A percentile compares a stretch with the other conserved stretches of the same genome.
Evolutionary conservation across 257 asterid genomes (phyloP).

Genomic region (Perilla frutescens): DNA sequence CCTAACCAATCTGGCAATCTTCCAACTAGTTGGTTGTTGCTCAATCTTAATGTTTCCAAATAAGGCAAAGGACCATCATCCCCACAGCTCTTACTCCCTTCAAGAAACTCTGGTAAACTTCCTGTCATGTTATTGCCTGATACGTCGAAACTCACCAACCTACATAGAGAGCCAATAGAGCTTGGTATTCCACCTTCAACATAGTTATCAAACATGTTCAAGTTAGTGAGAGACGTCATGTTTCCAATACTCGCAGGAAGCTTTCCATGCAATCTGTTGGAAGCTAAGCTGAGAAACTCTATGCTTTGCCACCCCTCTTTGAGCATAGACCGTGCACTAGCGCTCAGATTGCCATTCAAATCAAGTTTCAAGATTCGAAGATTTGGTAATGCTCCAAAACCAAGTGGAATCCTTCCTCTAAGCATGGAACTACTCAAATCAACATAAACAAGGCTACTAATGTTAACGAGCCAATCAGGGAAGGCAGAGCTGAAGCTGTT

Average conservation of each 20-base stretch:
- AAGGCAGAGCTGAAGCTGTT: conserved; percentile 46
- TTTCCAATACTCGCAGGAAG: conserved; percentile 52
- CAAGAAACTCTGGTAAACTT: conserved; percentile 43
- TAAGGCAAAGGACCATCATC: conserved; percentile 36
- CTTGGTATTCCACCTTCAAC: conserved; percentile 55
- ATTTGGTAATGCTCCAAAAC: conserved; percentile 39
- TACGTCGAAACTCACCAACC: conserved; percentile 38
- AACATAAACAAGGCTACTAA: conserved; percentile 50
- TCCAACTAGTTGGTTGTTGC: conserved; percentile 44
- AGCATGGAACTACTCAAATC: conserved; percentile 45
- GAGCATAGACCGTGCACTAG: conserved; percentile 38
- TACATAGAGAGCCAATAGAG: conserved; percentile 52
- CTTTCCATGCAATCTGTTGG: conserved; percentile 45
- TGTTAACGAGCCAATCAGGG: conserved; percentile 58
- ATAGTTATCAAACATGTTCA: conserved; percentile 38
- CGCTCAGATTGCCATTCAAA: conserved; percentile 45
- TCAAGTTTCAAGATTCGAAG: conserved; percentile 48
- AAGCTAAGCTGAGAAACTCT: conserved; percentile 42
- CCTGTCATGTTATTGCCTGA: conserved; percentile 48
- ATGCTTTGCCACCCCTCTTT: conserved; percentile 48
- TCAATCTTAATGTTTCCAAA: conserved; percentile 36
- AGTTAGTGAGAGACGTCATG: conserved; percentile 38
- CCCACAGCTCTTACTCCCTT: conserved; percentile 43
- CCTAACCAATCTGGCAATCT: conserved; percentile 57
- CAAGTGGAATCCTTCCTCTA: conserved; percentile 56